These are phyloP conservation scores for Eucalyptus caleyi DNA, from an alignment of 345 rosid genomes.

Conservation along the genomic window DNA sequence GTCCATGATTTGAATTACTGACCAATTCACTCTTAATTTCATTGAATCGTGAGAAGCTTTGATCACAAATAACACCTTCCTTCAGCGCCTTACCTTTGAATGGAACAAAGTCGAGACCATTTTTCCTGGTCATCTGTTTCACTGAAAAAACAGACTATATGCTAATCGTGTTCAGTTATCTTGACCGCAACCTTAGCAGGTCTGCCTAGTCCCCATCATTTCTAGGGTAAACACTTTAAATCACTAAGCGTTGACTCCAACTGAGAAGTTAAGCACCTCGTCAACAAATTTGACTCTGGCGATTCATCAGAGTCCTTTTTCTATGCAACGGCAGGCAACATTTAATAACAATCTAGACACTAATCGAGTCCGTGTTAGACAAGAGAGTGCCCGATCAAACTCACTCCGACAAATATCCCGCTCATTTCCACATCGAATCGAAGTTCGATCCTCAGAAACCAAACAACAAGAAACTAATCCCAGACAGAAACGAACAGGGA, in stretches of 20 bases:
- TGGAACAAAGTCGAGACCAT: neutral
- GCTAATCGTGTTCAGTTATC: neutral
- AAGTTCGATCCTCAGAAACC: neutral
- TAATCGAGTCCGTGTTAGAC: neutral
- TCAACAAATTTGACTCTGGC: neutral
- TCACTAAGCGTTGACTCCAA: neutral
- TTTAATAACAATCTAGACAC: neutral
- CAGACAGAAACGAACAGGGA: neutral
- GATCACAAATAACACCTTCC: neutral
- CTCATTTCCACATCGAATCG: neutral
- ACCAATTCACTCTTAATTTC: neutral
- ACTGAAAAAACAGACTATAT: neutral
- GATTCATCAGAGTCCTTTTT: fast-evolving
- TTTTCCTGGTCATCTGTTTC: neutral
- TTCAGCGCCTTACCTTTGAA: neutral
- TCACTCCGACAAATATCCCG: neutral
- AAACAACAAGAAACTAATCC: neutral
- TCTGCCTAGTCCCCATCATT: neutral
- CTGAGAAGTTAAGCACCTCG: neutral
- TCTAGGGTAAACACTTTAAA: neutral
- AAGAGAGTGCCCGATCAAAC: neutral
- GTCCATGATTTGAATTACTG: neutral
- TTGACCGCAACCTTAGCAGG: neutral
- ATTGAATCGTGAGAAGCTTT: neutral
- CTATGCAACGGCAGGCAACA: neutral